Evolutionary conservation across 2,329 filamentous ascomycete species (phyloP), one percentile per base, ranked within the genome.

Genomic region (Pyricularia pennisetigena): DNA sequence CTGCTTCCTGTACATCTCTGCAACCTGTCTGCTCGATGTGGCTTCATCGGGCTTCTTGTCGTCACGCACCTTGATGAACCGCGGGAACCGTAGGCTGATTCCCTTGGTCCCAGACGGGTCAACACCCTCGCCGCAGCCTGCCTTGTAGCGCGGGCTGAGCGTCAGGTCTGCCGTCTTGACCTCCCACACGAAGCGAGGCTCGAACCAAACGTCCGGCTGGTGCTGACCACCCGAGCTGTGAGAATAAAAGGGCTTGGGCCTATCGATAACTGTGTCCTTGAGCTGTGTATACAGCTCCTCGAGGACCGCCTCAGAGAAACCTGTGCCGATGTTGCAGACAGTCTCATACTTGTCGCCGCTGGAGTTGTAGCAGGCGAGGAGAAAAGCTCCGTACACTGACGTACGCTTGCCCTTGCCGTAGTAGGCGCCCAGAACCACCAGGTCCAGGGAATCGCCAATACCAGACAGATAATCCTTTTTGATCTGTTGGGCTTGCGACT

Each of bases 161-260:
- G 95, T 98, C 73, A 99, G 79, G 82, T 99, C 95, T 0, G 95
- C 95, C 14, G 94, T 97, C 82, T 94, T 97, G 73, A 99, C 94
- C 79, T 99, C 95, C 95, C 95, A 99, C 1, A 99, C 95, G 74
- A 90, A 90, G 61, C 89, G 88, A 16, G 95, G 92, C 82, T 99
- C 95, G 76, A 99, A 95, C 95, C 95, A 99, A 54, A 99, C 93
- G 77, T 99, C 95, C 1, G 95, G 95, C 77, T 99, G 95, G 76
- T 98, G 93, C 79, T 97, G 94, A 66, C 88, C 88, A 66, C 92
- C 92, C 0, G 85, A 81, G 4, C 91, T 93, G 78, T 99, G 95
- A 0, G 88, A 85, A 79, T 98, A 99, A 78, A 97, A 99, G 0
- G 95, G 95, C 76, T 99, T 99, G 1, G 94, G 87, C 0, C 89